These are phyloP conservation scores for Epichloe festucae DNA, from an alignment of 2,329 filamentous ascomycete genomes.

Conservation along the genomic window DNA sequence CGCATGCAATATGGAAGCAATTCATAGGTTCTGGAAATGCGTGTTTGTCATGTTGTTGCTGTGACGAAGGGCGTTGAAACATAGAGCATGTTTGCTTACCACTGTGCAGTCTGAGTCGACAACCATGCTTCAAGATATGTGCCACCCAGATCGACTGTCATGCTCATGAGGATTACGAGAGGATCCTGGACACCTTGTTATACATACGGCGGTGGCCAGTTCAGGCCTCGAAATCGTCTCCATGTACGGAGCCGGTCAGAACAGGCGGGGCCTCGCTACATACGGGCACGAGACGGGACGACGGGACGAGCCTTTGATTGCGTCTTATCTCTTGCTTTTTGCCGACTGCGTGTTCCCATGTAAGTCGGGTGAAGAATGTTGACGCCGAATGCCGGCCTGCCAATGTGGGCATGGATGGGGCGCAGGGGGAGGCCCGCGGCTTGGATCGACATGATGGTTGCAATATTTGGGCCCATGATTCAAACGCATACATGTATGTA, in stretches of 20 bases:
- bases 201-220: not conserved
- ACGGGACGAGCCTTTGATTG: not conserved
- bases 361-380: not conserved
- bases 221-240: not conserved
- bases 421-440: too few relatives aligned
- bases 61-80: too few relatives aligned
- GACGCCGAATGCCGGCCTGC: not conserved
- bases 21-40: not conserved
- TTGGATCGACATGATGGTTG: not conserved
- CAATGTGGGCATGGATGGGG: not conserved
- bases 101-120: too few relatives aligned
- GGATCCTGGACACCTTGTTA: not conserved
- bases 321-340: not conserved
- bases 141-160: too few relatives aligned
- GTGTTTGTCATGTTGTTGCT: too few relatives aligned
- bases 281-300: too few relatives aligned
- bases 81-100: too few relatives aligned
- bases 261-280: too few relatives aligned
- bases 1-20: not conserved
- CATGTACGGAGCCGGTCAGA: too few relatives aligned
- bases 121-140: too few relatives aligned
- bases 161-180: too few relatives aligned
- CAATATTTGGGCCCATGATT: not conserved
- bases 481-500: not conserved
- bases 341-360: not conserved